Percentiles rank a stretch among this genome's conserved stretches.
These are phyloP conservation scores for Xylaria sp. DNA, from an alignment of 2,329 filamentous ascomycete species.

Conservation along the genomic window DNA sequence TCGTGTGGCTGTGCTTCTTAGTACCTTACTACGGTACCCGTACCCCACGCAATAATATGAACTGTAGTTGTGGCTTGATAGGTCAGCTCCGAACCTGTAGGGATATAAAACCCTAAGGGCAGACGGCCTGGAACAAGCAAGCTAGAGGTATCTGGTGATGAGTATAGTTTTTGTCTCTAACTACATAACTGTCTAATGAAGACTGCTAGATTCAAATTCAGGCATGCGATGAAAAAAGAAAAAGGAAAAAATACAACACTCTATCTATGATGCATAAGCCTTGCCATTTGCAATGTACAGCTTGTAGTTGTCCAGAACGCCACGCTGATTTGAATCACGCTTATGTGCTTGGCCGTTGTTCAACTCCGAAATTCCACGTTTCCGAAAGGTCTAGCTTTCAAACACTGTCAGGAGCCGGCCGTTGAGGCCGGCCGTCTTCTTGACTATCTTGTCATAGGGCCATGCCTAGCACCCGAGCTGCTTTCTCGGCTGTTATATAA, in stretches of 20 bases:
- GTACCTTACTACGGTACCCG: not conserved
- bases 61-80: slow-evolving; percentile 22
- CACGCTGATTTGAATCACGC: slow-evolving; percentile 30
- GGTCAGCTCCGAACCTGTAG: not conserved
- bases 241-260: no score
- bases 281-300: slow-evolving; percentile 3
- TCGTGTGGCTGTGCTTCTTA: slow-evolving; percentile 14
- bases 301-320: slow-evolving; percentile 31
- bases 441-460: slow-evolving; percentile 36
- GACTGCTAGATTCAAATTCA: not conserved
- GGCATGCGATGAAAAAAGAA: not conserved
- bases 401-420: not conserved
- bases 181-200: not conserved
- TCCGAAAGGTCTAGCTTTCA: not conserved
- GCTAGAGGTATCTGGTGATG: no score
- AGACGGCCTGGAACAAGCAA: no score
- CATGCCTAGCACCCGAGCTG: slow-evolving; percentile 47
- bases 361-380: slow-evolving; percentile 21
- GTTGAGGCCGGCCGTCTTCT: not conserved
- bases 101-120: not conserved
- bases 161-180: not conserved
- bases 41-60: no score
- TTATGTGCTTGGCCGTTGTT: not conserved
- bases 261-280: slow-evolving; percentile 22
- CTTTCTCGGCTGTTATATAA: slow-evolving; percentile 47